Base-by-base conservation (phyloP, 202 grass and related monocot genomes). In the Setaria viridis region DNA sequence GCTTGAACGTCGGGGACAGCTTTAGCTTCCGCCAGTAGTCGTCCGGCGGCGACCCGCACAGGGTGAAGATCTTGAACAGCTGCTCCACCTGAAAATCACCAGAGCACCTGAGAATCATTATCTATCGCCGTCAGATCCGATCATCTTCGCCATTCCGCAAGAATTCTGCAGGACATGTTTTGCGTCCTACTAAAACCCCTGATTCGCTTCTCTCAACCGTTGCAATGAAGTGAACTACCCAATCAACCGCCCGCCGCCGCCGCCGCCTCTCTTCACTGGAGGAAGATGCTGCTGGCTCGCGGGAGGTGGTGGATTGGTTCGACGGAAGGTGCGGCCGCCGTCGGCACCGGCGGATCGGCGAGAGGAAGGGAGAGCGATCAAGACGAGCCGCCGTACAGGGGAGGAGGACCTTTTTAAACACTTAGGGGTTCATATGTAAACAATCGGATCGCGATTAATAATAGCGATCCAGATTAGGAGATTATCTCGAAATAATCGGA, bases 41-140 rank as follows among this genome's bases (percentile, higher is more conserved):
- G 45, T 88, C 89, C 5, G 92, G 79, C 72, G 92, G 92, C 13
- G 92, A 88, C 30, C 89, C 92, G 70, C 87, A 92, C 34, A 94
- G 57, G 48, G 5, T 62, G 86, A 91, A 86, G 74, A 94, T 90
- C 77, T 76, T 92, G n/a, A 77, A 57, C 37, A 94, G 87, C 85
- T 94, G 92, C 58, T 88, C 92, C 17, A 87, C 35, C 90, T 92
- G 74, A 16, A 82, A 42, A 16, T 25, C 1, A 25, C 20, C 19
- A 9, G 58, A 59, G 32, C 16, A 19, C 12, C 16, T 4, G 70
- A 25, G 50, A 29, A 50, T 16, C 3, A 1, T 10, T 9, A 63
- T 47, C 9, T 11, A 1, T 70, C 20, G 1, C 56, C 2, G 20
- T 25, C 25, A 25, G 25, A 25, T 51, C 13, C 29, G 8, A 32